A percentile compares a stretch with the other conserved stretches of the same genome.
phyloP scores from a whole-genome alignment of 2,329 filamentous ascomycete species.

The Epichloe hybrida region DNA sequence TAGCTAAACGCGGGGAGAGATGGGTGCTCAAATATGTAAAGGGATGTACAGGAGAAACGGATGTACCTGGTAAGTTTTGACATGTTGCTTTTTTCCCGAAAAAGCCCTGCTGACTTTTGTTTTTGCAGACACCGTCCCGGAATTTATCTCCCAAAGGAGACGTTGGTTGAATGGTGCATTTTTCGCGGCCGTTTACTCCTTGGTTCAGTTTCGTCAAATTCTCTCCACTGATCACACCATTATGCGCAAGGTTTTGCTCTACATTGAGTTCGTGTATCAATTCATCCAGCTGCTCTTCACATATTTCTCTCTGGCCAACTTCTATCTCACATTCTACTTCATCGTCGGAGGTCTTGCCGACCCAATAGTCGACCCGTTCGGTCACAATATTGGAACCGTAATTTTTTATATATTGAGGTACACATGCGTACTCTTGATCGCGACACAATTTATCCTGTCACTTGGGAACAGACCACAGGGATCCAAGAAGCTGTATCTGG shows the following conservation, averaged over 20 bases:
- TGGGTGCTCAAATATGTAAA: conserved; percentile 99
- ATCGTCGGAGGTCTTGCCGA: conserved; percentile 83
- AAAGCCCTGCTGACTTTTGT: not conserved
- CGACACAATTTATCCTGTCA: conserved; percentile 88
- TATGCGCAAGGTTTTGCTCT: conserved; percentile 75
- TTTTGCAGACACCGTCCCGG: conserved; percentile 67
- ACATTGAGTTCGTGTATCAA: conserved; percentile 93
- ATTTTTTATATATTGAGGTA: conserved; percentile 90
- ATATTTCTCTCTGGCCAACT: conserved; percentile 96
- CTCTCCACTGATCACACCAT: conserved; percentile 88
- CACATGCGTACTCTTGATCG: conserved; percentile 72
- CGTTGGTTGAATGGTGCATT: conserved; percentile 98
- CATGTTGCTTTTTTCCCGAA: not conserved
- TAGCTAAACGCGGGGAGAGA: conserved; percentile 84
- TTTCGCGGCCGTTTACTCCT: conserved; percentile 94
- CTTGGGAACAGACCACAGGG: conserved; percentile 95
- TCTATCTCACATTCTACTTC: conserved; percentile 98
- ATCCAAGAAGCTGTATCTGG: conserved; percentile 78
- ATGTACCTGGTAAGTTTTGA: conserved; percentile 68
- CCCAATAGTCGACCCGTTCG: conserved; percentile 72
- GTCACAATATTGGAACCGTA: conserved; percentile 67
- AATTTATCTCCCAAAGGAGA: conserved; percentile 92
- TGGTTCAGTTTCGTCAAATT: conserved; percentile 88
- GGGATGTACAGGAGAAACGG: conserved; percentile 89
- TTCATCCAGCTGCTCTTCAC: conserved; percentile 88